A percentile compares a stretch with the other conserved stretches of the same genome.
Evolutionary conservation across 2,329 filamentous ascomycete species (phyloP).

Genomic region (Colletotrichum euphorbiae): DNA sequence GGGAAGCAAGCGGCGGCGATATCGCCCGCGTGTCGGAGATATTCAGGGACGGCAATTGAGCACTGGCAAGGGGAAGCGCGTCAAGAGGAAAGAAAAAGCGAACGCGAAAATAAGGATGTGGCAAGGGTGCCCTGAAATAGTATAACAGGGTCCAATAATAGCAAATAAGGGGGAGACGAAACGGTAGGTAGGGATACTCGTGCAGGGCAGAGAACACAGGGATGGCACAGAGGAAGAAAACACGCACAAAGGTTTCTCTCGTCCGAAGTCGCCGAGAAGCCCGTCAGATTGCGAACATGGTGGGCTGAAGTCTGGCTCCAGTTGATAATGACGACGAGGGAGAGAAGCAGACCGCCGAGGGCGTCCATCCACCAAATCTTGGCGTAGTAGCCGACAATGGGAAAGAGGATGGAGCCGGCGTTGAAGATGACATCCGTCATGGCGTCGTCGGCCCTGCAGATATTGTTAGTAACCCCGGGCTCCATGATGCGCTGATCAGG

Average conservation of each 20-base stretch:
- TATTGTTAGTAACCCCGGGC: conserved; percentile 39
- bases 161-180: conserved; percentile 17
- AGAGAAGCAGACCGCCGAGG: conserved; percentile 82
- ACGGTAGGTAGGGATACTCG: conserved; percentile 13
- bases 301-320: conserved; percentile 80
- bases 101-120: background rate
- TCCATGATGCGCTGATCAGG: conserved; percentile 43
- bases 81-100: background rate
- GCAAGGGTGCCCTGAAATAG: background rate
- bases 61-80: background rate
- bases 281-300: conserved; percentile 84
- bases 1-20: background rate
- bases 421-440: conserved; percentile 90
- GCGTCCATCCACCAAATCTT: conserved; percentile 87
- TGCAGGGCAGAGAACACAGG: background rate
- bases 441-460: conserved; percentile 60
- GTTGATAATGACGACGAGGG: conserved; percentile 81
- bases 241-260: conserved; percentile 77
- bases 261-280: conserved; percentile 81
- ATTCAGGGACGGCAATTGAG: background rate
- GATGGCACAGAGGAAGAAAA: background rate
- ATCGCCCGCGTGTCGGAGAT: background rate
- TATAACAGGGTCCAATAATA: conserved; percentile 19
- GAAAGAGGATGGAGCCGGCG: conserved; percentile 87
- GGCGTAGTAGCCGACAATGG: conserved; percentile 81